phyloP scores from a whole-genome alignment of 305 asterid genomes.

The Fraxinus velutina region DNA sequence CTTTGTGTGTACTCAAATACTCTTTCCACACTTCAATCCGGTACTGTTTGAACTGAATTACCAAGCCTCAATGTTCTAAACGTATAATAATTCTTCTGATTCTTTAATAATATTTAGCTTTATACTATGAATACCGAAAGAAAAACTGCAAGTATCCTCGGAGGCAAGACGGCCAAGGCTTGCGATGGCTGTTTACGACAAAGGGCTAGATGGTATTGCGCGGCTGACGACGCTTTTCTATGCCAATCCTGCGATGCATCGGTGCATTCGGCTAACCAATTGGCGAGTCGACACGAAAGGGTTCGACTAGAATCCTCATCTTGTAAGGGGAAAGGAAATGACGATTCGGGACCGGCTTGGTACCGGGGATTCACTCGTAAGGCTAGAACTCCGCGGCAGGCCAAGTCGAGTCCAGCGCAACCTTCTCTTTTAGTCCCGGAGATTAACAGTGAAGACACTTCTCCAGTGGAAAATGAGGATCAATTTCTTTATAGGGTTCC shows the following conservation, averaged over 20 bases:
- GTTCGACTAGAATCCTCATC: constrained; percentile 52
- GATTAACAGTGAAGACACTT: constrained; percentile 39
- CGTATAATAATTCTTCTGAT: not conserved
- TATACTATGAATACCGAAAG: constrained; percentile 25
- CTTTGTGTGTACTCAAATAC: not conserved
- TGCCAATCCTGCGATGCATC: constrained; percentile 63
- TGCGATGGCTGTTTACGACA: constrained; percentile 65
- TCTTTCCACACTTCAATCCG: not conserved
- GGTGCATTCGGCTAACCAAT: constrained; percentile 67
- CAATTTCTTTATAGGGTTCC: constrained; percentile 54
- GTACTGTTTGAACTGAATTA: constrained; percentile 1
- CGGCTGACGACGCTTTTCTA: constrained; percentile 75
- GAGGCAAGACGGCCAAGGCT: constrained; percentile 59
- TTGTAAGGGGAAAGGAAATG: constrained; percentile 3
- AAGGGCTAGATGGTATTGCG: constrained; percentile 76
- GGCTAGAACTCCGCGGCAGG: constrained; percentile 57
- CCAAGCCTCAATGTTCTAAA: not conserved
- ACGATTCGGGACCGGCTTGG: constrained; percentile 45
- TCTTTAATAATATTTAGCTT: not conserved
- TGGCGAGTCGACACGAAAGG: constrained; percentile 67
- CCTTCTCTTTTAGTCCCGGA: constrained; percentile 48
- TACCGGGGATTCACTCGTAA: constrained; percentile 65
- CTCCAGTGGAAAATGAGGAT: constrained; percentile 45
- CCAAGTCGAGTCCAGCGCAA: constrained; percentile 19
- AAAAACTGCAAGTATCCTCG: constrained; percentile 48